Conservation (phyloP, 2,329 filamentous ascomycete genomes). For the Neobulgaria alba region DNA sequence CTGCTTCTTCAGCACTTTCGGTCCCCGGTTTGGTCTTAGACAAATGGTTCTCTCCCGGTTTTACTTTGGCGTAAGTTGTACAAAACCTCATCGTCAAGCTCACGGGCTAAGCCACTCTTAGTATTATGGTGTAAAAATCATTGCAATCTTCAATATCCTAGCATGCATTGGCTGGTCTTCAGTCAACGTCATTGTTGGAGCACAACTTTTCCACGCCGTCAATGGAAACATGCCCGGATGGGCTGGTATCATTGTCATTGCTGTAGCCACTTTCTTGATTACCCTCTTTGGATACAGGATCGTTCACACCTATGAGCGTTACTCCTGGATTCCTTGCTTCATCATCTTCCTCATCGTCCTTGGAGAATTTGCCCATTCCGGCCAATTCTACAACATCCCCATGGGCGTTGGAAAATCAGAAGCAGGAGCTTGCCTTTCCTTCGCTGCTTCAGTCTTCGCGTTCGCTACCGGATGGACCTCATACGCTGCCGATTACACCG, state of each 20-base stretch:
- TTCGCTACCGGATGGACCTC: conserved; percentile 67
- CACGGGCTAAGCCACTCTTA: conserved; percentile 5
- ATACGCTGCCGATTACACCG: conserved; percentile 71
- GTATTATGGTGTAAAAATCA: conserved; percentile 29
- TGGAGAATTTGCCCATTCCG: conserved; percentile 58
- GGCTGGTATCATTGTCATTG: conserved; percentile 67
- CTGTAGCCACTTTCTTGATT: conserved; percentile 56
- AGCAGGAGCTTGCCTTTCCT: conserved; percentile 53
- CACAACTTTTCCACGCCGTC: conserved; percentile 67
- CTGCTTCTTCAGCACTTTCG: conserved; percentile 70
- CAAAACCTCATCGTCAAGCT: neutral
- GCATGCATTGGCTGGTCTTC: conserved; percentile 68
- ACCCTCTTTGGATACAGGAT: conserved; percentile 69
- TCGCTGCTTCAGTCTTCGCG: conserved; percentile 57
- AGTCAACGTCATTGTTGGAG: conserved; percentile 73
- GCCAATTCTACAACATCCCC: conserved; percentile 52
- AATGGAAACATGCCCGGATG: conserved; percentile 61
- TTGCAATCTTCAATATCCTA: conserved; percentile 62
- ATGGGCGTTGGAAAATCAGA: conserved; percentile 51
- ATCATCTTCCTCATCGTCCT: conserved; percentile 66
- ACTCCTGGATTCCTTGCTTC: conserved; percentile 63
- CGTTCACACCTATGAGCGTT: conserved; percentile 71
- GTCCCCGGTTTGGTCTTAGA: conserved; percentile 63
- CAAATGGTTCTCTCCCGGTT: conserved; percentile 76
- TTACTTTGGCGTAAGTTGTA: conserved; percentile 63